A percentile compares a stretch with the other conserved stretches of the same genome.
These are phyloP conservation scores for Penicillium angulare DNA, from an alignment of 495 filamentous ascomycete genomes.

Conservation along the genomic window DNA sequence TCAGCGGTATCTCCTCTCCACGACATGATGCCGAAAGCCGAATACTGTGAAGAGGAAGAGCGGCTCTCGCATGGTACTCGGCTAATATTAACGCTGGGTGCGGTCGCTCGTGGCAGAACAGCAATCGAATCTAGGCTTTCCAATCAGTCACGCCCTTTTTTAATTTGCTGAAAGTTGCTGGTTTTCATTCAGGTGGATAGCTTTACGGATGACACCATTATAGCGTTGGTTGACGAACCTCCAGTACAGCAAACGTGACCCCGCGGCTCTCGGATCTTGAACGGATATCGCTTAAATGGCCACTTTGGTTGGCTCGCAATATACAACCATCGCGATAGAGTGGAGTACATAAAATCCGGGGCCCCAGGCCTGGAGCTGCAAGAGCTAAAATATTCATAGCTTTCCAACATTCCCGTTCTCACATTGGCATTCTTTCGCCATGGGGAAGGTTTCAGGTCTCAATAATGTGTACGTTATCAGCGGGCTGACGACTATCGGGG, in stretches of 20 bases:
- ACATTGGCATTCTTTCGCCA: neutral
- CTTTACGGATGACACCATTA: constrained; percentile 9
- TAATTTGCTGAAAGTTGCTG: neutral
- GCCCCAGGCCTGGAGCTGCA: constrained; percentile 14
- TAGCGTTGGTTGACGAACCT: constrained; percentile 5
- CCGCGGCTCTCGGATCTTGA: constrained; percentile 3
- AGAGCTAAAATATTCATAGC: neutral
- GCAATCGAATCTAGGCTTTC: neutral
- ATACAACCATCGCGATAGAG: neutral
- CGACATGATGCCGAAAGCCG: constrained; percentile 6
- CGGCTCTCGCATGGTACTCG: constrained; percentile 21
- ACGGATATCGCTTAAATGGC: constrained; percentile 15
- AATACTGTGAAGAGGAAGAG: constrained; percentile 1
- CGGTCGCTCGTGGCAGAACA: constrained; percentile 14
- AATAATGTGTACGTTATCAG: constrained; percentile 23
- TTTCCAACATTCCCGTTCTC: neutral
- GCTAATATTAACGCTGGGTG: neutral
- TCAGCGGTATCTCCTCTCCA: constrained; percentile 9
- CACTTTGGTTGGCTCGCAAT: constrained; percentile 2
- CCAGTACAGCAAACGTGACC: neutral
- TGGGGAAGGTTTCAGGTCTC: constrained; percentile 14
- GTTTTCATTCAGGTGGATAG: too few species aligned
- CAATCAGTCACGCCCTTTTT: too few species aligned
- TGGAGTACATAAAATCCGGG: constrained; percentile 24
- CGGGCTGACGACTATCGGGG: constrained; percentile 17